Base-by-base conservation (phyloP, 1,139 yeast genomes). In the Yamadazyma atmosphaerica region DNA sequence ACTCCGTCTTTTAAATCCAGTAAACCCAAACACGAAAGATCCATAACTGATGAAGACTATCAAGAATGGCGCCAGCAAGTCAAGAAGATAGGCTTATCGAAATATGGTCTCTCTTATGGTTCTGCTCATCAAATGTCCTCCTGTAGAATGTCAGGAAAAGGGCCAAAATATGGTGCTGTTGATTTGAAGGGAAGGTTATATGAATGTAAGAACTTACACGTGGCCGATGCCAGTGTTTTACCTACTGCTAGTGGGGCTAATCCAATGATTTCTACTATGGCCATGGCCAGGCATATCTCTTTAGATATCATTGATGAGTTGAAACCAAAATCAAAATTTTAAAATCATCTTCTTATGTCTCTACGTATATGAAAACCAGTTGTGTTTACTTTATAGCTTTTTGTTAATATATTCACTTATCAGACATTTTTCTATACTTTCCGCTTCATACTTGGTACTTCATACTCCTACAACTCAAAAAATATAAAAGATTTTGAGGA, bases 91-190 rank as follows among this genome's bases (percentile, higher is more conserved):
- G 61, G 60, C 8, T 52, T 71, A 34, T 59, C 55, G 17, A 35
- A 50, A 3, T 67, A 56, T 38, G 68, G 66, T 2, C 50, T 66
- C 2, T 45, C 62, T 3, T 60, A 65, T 42, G 84, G 83, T 3
- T 65, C 76, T 3, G 85, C 85, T 6, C 84, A 79, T 55, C 84
- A 79, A 55, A 79, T 79, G 83, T 67, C 78, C 38, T 54, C 75
- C 2, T 77, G 83, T 52, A 67, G 83, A 43, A 77, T 79, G 64
- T 62, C 74, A 4, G 78, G 80, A 13, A 64, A 65, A 46, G 74
- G 74, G 8, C 75, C 82, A 7, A 43, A 49, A 10, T 51, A 67
- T 41, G 79, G 80, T 5, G 82, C 82, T 4, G 68, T 73, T 37
- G 79, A 76, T 44, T 54, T 52, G 21, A 62, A 58, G 18, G 84